Conservation (phyloP, 1,284 basidiomycete species). For the Anthracocystis panici-leucophaei region DNA sequence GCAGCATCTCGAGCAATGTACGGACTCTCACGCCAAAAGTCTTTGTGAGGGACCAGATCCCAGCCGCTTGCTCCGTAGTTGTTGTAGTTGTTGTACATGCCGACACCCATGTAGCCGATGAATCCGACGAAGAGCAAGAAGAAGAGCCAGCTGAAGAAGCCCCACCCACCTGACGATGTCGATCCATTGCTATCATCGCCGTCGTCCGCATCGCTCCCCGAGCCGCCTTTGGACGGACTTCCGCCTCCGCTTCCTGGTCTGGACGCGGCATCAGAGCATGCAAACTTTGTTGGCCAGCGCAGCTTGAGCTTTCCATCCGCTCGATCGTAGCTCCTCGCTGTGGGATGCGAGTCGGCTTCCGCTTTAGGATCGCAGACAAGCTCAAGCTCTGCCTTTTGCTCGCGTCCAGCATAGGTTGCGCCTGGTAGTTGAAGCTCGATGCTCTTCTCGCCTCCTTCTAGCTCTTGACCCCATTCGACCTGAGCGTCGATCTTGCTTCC, state of each 20-base stretch:
- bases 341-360: constrained; percentile 39
- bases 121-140: constrained; percentile 39
- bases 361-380: constrained; percentile 51
- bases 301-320: constrained; percentile 46
- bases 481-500: constrained; percentile 45
- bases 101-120: constrained; percentile 49
- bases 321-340: constrained; percentile 43
- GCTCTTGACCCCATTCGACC: constrained; percentile 43
- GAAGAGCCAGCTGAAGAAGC: constrained; percentile 54
- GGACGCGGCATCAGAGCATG: constrained; percentile 34
- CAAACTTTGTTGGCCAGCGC: constrained; percentile 52
- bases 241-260: constrained; percentile 28
- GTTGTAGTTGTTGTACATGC: constrained; percentile 63
- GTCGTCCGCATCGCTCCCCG: constrained; percentile 12
- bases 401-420: constrained; percentile 34
- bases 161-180: constrained; percentile 31
- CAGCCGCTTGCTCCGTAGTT: constrained; percentile 63
- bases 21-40: constrained; percentile 63
- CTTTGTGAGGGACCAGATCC: constrained; percentile 62
- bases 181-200: constrained; percentile 13
- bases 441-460: constrained; percentile 50
- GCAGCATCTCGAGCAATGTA: constrained; percentile 53
- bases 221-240: constrained; percentile 27
- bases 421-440: constrained; percentile 45
- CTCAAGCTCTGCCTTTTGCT: constrained; percentile 50